These are phyloP conservation scores for Aspergillus avenaceus DNA, from an alignment of 495 filamentous ascomycete species.

Conservation along the genomic window DNA sequence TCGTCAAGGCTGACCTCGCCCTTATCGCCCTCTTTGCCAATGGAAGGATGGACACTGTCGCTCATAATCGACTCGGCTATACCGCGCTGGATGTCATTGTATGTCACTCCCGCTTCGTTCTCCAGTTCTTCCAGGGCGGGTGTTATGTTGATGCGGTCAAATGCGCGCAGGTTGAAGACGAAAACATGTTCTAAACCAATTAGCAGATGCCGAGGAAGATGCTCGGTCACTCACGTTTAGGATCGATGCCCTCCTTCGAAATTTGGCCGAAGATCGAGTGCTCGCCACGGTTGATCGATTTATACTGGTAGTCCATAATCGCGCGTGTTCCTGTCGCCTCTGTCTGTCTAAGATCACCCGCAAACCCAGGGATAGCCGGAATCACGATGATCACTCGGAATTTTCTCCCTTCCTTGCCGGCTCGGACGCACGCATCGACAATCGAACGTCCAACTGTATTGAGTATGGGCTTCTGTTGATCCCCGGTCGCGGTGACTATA, in stretches of 20 bases:
- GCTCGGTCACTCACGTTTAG: slow-evolving; percentile 38
- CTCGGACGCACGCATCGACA: slow-evolving; percentile 80
- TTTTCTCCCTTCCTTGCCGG: slow-evolving; percentile 78
- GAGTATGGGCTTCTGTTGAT: slow-evolving; percentile 76
- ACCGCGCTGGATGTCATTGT: slow-evolving; percentile 79
- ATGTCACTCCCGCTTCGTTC: slow-evolving; percentile 72
- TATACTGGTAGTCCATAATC: slow-evolving; percentile 99
- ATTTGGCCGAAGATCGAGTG: slow-evolving; percentile 85
- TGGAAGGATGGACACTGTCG: slow-evolving; percentile 59
- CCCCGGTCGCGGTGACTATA: slow-evolving; percentile 80
- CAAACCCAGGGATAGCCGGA: slow-evolving; percentile 88
- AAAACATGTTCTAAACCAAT: slow-evolving; percentile 64
- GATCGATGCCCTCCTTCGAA: slow-evolving; percentile 71
- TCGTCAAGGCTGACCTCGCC: slow-evolving; percentile 35
- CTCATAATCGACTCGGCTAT: slow-evolving; percentile 84
- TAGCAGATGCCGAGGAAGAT: slow-evolving; percentile 1
- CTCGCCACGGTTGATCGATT: slow-evolving; percentile 86
- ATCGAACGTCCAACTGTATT: slow-evolving; percentile 86
- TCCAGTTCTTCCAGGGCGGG: slow-evolving; percentile 64
- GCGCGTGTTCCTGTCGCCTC: slow-evolving; percentile 82
- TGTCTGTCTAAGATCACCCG: slow-evolving; percentile 79
- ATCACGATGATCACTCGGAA: slow-evolving; percentile 89
- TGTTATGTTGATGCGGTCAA: slow-evolving; percentile 85
- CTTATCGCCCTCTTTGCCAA: slow-evolving; percentile 47
- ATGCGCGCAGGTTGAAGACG: slow-evolving; percentile 85